Conservation (phyloP, 2,329 filamentous ascomycete species). For the Fusarium drepaniforme region DNA sequence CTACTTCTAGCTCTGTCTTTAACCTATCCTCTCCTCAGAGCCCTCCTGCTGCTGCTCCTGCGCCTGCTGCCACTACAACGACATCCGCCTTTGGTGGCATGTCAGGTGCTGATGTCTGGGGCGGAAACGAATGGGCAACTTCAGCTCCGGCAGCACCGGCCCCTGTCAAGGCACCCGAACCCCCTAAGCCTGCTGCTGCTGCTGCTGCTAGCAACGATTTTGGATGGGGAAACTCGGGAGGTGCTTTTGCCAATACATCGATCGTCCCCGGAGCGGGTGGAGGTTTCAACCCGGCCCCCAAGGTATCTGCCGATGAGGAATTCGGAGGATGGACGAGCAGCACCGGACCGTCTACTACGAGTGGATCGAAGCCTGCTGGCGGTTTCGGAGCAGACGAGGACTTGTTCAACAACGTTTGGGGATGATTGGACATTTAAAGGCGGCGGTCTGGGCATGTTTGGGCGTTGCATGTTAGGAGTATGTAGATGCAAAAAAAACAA, state of each 20-base stretch:
- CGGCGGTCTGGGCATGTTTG: slow-evolving; percentile 43
- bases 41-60: slow-evolving; percentile 58
- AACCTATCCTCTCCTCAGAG: slow-evolving; percentile 75
- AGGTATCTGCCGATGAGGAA: slow-evolving; percentile 90
- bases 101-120: slow-evolving; percentile 81
- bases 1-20: slow-evolving; percentile 75
- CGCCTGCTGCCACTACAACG: slow-evolving; percentile 49
- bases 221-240: slow-evolving; percentile 64
- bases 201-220: slow-evolving; percentile 70
- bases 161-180: slow-evolving; percentile 71
- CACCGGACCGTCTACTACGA: slow-evolving; percentile 59
- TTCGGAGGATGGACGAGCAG: slow-evolving; percentile 95
- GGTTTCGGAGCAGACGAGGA: slow-evolving; percentile 81
- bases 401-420: slow-evolving; percentile 96
- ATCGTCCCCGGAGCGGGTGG: slow-evolving; percentile 73
- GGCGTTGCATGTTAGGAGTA: slow-evolving; percentile 51
- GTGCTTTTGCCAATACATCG: slow-evolving; percentile 68
- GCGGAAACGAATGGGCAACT: slow-evolving; percentile 85
- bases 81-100: slow-evolving; percentile 54
- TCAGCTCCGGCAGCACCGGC: slow-evolving; percentile 53
- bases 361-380: slow-evolving; percentile 63
- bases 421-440: slow-evolving; percentile 59
- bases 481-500: slow-evolving; percentile 48
- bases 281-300: slow-evolving; percentile 73
- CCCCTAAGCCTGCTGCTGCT: slow-evolving; percentile 54